phyloP scores from a whole-genome alignment of 164 flowering plant species.

The Nymphaea thermarum region DNA sequence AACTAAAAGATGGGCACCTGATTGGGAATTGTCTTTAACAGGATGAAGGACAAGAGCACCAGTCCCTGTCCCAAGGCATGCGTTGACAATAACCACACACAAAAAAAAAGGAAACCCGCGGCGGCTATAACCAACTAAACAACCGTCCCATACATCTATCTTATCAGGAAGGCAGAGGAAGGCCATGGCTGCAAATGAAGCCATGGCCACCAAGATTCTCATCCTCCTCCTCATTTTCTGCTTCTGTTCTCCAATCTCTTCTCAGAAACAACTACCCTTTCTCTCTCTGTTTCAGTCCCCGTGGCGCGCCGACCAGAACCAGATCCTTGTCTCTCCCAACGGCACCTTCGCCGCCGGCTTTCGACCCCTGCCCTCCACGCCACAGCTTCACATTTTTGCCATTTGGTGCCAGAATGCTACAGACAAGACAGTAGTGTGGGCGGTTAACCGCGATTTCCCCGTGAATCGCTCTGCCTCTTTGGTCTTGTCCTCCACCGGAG shows the following conservation, averaged over 20 bases:
- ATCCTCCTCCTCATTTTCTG: conserved; percentile 14
- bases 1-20: too few species aligned
- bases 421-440: conserved; percentile 30
- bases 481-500: conserved; percentile 24
- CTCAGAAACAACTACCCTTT: neutral
- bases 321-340: conserved; percentile 38
- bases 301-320: conserved; percentile 41
- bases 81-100: too few species aligned
- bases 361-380: conserved; percentile 12
- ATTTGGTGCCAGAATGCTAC: conserved; percentile 35
- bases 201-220: neutral
- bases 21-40: too few species aligned
- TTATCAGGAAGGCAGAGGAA: too few species aligned
- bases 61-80: too few species aligned
- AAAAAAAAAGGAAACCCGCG: too few species aligned
- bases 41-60: too few species aligned
- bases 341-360: conserved; percentile 66
- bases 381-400: conserved; percentile 25
- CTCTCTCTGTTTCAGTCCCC: conserved; percentile 35
- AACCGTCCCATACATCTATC: too few species aligned
- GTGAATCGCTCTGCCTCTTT: conserved; percentile 17
- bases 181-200: too few species aligned
- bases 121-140: too few species aligned
- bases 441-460: conserved; percentile 14
- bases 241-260: conserved; percentile 1